Conservation (phyloP, 257 asterid species). For the Striga asiatica region DNA sequence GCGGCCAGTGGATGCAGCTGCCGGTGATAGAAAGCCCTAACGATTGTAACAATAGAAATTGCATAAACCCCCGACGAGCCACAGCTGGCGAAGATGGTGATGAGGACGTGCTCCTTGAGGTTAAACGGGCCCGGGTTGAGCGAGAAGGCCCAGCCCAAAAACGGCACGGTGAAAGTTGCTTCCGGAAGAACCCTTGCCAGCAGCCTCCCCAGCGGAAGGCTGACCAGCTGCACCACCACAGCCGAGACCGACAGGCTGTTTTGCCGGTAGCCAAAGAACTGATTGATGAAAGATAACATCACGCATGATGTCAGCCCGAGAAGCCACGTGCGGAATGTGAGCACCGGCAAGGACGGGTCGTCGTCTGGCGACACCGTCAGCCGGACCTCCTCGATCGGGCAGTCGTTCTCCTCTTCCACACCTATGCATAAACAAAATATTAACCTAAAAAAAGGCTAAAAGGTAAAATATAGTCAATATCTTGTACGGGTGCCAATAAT, state of each 20-base stretch:
- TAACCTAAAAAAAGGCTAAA: too few species aligned
- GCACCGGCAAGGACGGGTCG: constrained; percentile 32
- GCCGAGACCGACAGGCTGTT: constrained; percentile 18
- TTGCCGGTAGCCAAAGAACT: constrained; percentile 44
- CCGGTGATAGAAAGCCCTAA: constrained; percentile 48
- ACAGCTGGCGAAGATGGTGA: constrained; percentile 50
- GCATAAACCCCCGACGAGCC: constrained; percentile 52
- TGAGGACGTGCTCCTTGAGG: constrained; percentile 58
- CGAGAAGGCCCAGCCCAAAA: constrained; percentile 29
- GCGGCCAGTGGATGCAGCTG: constrained; percentile 32
- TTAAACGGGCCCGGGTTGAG: constrained; percentile 61
- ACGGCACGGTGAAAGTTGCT: constrained; percentile 25
- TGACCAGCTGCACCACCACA: constrained; percentile 29
- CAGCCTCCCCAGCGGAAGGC: constrained; percentile 41
- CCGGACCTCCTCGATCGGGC: constrained; percentile 58
- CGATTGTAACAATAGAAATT: constrained; percentile 29
- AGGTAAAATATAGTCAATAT: too few species aligned
- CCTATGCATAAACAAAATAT: too few species aligned
- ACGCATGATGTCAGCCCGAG: constrained; percentile 40
- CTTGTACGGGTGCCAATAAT: too few species aligned
- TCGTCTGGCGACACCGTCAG: constrained; percentile 47
- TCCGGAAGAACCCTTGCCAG: constrained; percentile 44
- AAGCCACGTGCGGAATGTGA: constrained; percentile 53
- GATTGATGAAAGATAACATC: constrained; percentile 35
- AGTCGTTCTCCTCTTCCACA: constrained; percentile 11